Percentiles rank a stretch among this genome's conserved stretches.
These are phyloP conservation scores for Colletotrichum destructivum DNA, from an alignment of 2,329 filamentous ascomycete species.

Conservation along the genomic window DNA sequence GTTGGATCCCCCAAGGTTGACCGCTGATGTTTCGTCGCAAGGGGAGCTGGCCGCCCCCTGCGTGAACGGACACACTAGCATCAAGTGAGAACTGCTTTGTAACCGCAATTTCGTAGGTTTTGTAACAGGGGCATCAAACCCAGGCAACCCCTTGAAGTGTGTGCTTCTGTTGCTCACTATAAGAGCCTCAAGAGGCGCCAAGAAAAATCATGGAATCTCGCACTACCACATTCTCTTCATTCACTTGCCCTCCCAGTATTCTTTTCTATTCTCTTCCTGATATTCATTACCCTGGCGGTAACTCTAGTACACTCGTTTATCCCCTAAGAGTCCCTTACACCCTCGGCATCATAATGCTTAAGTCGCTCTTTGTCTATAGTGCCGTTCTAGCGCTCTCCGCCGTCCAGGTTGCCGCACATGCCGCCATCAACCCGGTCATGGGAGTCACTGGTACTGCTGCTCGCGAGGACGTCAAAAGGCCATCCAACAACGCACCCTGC, in stretches of 20 bases:
- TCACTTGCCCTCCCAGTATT: neutral
- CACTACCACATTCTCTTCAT: neutral
- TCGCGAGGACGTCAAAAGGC: conserved; percentile 36
- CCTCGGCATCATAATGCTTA: neutral
- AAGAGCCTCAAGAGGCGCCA: neutral
- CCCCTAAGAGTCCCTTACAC: neutral
- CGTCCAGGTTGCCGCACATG: conserved; percentile 35
- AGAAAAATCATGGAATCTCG: neutral
- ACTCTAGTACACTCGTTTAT: neutral
- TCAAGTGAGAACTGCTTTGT: neutral
- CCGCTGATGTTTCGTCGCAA: neutral
- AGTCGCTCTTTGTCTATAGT: conserved; percentile 11
- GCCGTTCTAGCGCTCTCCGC: conserved; percentile 35
- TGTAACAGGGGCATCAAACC: neutral
- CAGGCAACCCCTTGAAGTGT: neutral
- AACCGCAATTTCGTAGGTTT: neutral
- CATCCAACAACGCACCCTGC: conserved; percentile 37
- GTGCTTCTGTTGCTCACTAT: neutral
- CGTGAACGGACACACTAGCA: neutral
- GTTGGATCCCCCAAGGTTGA: no score
- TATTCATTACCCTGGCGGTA: neutral
- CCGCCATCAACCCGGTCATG: conserved; percentile 40
- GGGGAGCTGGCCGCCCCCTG: neutral
- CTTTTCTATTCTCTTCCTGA: neutral
- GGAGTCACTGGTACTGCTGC: conserved; percentile 35